Percentiles rank a stretch among this genome's conserved stretches.
Conservation (phyloP, 768 basidiomycete genomes). For the Suillus decipiens region DNA sequence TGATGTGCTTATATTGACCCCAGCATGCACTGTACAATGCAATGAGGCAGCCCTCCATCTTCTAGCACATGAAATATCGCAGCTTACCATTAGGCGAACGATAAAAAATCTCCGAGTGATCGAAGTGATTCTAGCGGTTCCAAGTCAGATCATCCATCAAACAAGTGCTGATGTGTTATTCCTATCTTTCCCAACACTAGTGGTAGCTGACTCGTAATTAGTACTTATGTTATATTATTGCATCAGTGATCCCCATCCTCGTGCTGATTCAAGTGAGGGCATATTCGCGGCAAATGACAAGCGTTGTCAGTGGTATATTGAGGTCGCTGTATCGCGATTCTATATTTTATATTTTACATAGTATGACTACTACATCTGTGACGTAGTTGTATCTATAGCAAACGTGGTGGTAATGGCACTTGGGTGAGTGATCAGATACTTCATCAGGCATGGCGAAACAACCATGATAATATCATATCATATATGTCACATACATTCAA, state of each 20-base stretch:
- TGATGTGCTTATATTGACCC: not conserved
- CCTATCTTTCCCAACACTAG: not conserved
- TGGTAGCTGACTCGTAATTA: not conserved
- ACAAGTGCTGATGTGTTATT: not conserved
- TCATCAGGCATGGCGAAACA: not conserved
- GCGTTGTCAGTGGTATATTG: not conserved
- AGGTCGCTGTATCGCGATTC: conserved; percentile 8
- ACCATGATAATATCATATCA: too few species aligned
- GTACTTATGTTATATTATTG: not conserved
- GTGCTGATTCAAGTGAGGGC: not conserved
- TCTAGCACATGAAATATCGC: conserved; percentile 1
- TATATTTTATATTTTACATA: not conserved
- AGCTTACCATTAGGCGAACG: too few species aligned
- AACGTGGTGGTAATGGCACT: conserved; percentile 3
- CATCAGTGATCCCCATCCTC: conserved; percentile 1
- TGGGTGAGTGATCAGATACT: not conserved
- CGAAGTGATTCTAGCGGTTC: not conserved
- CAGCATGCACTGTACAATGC: not conserved
- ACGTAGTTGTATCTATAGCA: conserved; percentile 5
- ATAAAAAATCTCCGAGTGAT: too few species aligned
- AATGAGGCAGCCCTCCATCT: not conserved
- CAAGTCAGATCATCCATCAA: not conserved
- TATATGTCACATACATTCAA: too few species aligned
- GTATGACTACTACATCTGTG: not conserved
- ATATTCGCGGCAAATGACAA: not conserved